These are phyloP conservation scores for Hymenoscyphus infarciens DNA, from an alignment of 2,329 filamentous ascomycete genomes.

Conservation along the genomic window DNA sequence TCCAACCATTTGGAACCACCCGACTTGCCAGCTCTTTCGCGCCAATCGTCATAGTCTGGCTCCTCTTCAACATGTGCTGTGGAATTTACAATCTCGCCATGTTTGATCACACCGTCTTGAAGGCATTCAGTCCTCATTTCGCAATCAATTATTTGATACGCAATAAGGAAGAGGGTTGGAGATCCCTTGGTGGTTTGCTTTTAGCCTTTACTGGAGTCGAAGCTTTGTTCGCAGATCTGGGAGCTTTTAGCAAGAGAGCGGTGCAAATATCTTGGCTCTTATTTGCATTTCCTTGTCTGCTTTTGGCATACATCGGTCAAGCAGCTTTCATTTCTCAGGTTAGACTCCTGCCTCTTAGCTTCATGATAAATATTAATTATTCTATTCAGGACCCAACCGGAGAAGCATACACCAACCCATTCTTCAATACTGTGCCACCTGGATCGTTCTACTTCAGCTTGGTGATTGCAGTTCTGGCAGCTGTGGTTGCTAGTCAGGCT, in stretches of 20 bases:
- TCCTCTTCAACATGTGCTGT: slow-evolving; percentile 58
- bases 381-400: slow-evolving; percentile 39
- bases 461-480: slow-evolving; percentile 65
- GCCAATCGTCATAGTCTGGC: slow-evolving; percentile 65
- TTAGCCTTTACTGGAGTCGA: slow-evolving; percentile 77
- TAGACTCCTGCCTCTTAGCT: not conserved
- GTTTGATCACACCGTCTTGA: slow-evolving; percentile 51
- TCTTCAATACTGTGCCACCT: slow-evolving; percentile 66
- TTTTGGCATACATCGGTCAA: slow-evolving; percentile 53
- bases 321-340: slow-evolving; percentile 63
- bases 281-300: slow-evolving; percentile 63
- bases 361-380: not conserved
- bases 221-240: slow-evolving; percentile 73
- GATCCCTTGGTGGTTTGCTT: slow-evolving; percentile 65
- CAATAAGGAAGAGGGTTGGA: slow-evolving; percentile 59
- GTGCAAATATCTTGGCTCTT: slow-evolving; percentile 71
- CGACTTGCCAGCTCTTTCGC: slow-evolving; percentile 60
- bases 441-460: slow-evolving; percentile 66
- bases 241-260: slow-evolving; percentile 66
- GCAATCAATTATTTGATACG: slow-evolving; percentile 58
- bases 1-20: slow-evolving; percentile 63
- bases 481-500: slow-evolving; percentile 73
- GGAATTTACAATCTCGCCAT: slow-evolving; percentile 60
- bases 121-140: slow-evolving; percentile 56
- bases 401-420: slow-evolving; percentile 67